A percentile compares a stretch with the other conserved stretches of the same genome.
These are phyloP conservation scores for Coix lacrymajobi DNA, from an alignment of 176 grass and related monocot species.

Conservation along the genomic window DNA sequence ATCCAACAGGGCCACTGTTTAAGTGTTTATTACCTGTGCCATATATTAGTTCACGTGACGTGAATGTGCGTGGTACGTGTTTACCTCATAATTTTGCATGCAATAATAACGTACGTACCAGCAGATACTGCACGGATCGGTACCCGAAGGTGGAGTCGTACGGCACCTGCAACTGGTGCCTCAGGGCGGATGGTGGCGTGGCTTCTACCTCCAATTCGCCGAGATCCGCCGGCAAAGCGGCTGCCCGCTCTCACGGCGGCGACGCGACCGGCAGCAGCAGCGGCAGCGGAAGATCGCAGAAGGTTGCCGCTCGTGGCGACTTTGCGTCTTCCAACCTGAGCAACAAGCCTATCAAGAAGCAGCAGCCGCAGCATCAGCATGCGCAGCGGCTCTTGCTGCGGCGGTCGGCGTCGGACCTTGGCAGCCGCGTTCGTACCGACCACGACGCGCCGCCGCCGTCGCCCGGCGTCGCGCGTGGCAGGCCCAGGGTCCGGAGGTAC, in stretches of 20 bases:
- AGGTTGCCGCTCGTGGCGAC: slow-evolving; percentile 46
- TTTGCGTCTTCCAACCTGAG: slow-evolving; percentile 46
- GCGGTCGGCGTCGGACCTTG: slow-evolving; percentile 63
- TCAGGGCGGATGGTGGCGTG: slow-evolving; percentile 28
- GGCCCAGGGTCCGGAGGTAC: slow-evolving; percentile 74
- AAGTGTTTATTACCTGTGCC: background rate
- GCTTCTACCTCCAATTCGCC: slow-evolving; percentile 27
- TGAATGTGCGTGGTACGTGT: background rate
- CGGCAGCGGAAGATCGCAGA: slow-evolving; percentile 4
- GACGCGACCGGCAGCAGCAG: background rate
- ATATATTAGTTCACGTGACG: background rate
- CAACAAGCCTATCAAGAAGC: slow-evolving; percentile 94
- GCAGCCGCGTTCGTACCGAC: slow-evolving; percentile 31
- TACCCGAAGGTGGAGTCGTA: slow-evolving; percentile 82
- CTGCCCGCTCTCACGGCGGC: background rate
- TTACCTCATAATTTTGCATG: slow-evolving; percentile 28
- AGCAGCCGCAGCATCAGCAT: slow-evolving; percentile 21
- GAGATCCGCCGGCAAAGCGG: slow-evolving; percentile 20
- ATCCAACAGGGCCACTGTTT: slow-evolving; percentile 4
- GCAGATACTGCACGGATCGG: slow-evolving; percentile 85
- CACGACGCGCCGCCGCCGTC: slow-evolving; percentile 35
- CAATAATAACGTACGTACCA: slow-evolving; percentile 31
- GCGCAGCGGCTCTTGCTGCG: slow-evolving; percentile 38
- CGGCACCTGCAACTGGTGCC: slow-evolving; percentile 86
- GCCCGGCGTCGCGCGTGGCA: slow-evolving; percentile 39